Evolutionary conservation across 2,329 filamentous ascomycete species (phyloP), one percentile per base, ranked within the genome.

Genomic region (Myriosclerotinia scirpicola): DNA sequence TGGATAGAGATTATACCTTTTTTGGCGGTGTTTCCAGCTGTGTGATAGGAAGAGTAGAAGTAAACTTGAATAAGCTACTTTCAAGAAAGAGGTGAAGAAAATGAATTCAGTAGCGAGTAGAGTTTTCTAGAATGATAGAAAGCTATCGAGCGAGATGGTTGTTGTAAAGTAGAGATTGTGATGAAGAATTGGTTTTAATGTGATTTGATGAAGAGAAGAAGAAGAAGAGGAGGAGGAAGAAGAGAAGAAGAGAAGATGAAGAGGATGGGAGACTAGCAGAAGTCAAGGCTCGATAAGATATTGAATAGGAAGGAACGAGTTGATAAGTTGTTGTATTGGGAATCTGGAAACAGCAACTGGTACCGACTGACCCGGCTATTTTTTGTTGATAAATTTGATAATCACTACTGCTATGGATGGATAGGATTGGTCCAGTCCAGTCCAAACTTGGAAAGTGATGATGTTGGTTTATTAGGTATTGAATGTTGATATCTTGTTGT

Each of bases 121-220:
- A 68, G 67, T 67, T 60, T 70, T 75, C 71, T 76, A 72, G 71
- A 75, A 75, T 58, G 75, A 76, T 76, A 76, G 73, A 70, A 71
- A 76, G 75, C 75, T 76, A 76, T 75, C 75, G 69, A 75, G 75
- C 75, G 74, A 76, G 74, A 75, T 73, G 70, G 66, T 67, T 64
- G 63, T 68, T 70, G 68, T 71, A 70, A 71, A 61, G 71, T 71
- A 73, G 73, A 73, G 71, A 71, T 71, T 73, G 73, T 70, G 55
- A 67, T 69, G 62, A 67, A 53, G 61, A 66, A 74, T 70, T 70
- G 66, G 70, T 69, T 71, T 66, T 68, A 70, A 67, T 68, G 38
- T 71, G 68, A 58, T 71, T 69, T 67, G 67, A 50, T 64, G 65
- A 64, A 56, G 48, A 62, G 67, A 52, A 64, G 64, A 46, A 48